These are phyloP conservation scores for Penicillium odoratum DNA, from an alignment of 495 filamentous ascomycete genomes.

Conservation along the genomic window DNA sequence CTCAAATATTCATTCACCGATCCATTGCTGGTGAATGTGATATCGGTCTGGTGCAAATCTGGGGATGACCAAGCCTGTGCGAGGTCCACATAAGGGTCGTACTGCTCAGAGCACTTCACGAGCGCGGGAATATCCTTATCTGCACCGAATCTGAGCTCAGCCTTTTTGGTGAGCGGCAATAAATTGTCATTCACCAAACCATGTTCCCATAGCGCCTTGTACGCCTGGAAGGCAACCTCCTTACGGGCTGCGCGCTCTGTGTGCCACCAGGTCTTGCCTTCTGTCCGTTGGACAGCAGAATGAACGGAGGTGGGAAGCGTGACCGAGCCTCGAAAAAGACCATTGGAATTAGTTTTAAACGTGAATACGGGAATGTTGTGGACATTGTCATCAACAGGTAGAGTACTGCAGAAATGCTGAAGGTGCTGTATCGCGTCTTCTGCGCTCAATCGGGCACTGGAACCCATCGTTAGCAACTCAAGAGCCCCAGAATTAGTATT, in stretches of 20 bases:
- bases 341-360: conserved; percentile 30
- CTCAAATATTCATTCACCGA: conserved; percentile 29
- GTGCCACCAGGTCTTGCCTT: conserved; percentile 57
- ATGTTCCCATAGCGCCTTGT: conserved; percentile 64
- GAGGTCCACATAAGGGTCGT: conserved; percentile 66
- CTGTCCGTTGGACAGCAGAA: conserved; percentile 55
- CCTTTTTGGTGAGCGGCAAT: conserved; percentile 53
- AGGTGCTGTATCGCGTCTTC: conserved; percentile 74
- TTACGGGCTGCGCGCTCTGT: conserved; percentile 75
- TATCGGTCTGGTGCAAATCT: conserved; percentile 31
- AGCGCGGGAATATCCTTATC: conserved; percentile 25
- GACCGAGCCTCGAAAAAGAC: conserved; percentile 42
- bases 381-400: conserved; percentile 58
- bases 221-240: conserved; percentile 85
- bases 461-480: not conserved
- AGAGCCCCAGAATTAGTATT: no score
- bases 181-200: conserved; percentile 79
- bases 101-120: conserved; percentile 52
- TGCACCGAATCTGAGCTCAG: conserved; percentile 20
- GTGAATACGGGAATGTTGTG: conserved; percentile 52
- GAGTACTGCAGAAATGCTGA: conserved; percentile 73
- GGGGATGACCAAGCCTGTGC: conserved; percentile 54
- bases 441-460: conserved; percentile 72
- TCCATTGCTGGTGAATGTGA: conserved; percentile 32
- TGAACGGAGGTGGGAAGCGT: conserved; percentile 72